Evolutionary conservation across 306 rosid genomes (phyloP).

Genomic region (Rubus parviflorus): DNA sequence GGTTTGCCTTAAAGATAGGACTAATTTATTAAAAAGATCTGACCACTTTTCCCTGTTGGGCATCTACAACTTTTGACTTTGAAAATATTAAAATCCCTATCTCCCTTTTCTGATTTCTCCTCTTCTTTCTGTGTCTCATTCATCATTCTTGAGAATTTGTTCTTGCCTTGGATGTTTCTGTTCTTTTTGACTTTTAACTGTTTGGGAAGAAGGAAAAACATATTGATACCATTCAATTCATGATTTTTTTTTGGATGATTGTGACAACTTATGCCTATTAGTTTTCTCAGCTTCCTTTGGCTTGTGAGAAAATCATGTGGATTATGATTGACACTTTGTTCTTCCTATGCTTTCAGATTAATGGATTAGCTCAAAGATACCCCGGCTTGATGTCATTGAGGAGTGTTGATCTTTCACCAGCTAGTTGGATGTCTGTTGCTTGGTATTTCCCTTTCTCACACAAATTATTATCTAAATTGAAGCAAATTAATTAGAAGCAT

Average conservation of each 20-base stretch:
- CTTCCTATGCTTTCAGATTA: slow-evolving; percentile 54
- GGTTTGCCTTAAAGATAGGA: slow-evolving; percentile 19
- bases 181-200: slow-evolving; percentile 22
- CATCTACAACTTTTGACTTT: slow-evolving; percentile 44
- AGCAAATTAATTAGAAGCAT: background rate
- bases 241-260: slow-evolving; percentile 18
- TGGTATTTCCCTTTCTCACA: slow-evolving; percentile 55
- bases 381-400: slow-evolving; percentile 87
- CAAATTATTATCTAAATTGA: background rate
- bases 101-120: background rate
- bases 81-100: slow-evolving; percentile 24
- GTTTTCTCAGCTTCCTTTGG: slow-evolving; percentile 3
- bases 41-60: slow-evolving; percentile 26
- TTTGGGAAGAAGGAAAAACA: slow-evolving; percentile 14
- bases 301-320: slow-evolving; percentile 2
- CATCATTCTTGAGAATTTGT: slow-evolving; percentile 36
- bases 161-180: slow-evolving; percentile 27
- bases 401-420: slow-evolving; percentile 97
- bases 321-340: slow-evolving; percentile 28
- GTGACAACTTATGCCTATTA: slow-evolving; percentile 1
- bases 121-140: slow-evolving; percentile 15
- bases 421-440: slow-evolving; percentile 98
- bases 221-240: slow-evolving; percentile 5
- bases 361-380: slow-evolving; percentile 67
- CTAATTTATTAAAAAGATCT: slow-evolving; percentile 11